Conservation (phyloP, 805 yeast genomes). For the Clavispora santaluciae region DNA sequence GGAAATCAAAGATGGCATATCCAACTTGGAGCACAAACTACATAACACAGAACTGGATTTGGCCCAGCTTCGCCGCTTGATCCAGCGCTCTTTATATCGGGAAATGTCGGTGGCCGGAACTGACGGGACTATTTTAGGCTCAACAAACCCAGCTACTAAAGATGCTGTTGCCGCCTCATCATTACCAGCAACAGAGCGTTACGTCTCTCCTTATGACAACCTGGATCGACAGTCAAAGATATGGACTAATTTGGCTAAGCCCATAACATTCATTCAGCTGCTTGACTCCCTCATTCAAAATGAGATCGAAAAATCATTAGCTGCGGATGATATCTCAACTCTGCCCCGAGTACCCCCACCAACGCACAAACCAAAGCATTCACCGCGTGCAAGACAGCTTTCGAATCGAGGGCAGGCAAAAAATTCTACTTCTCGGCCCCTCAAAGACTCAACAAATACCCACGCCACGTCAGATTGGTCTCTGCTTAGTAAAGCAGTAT, state of each 20-base stretch:
- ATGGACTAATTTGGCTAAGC: conserved; percentile 40
- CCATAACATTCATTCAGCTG: conserved; percentile 59
- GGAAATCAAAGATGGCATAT: conserved; percentile 55
- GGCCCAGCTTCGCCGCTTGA: conserved; percentile 42
- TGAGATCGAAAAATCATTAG: conserved; percentile 49
- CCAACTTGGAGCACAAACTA: conserved; percentile 37
- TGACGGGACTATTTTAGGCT: too few species aligned
- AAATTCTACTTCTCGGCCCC: background rate
- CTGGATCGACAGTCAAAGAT: conserved; percentile 8
- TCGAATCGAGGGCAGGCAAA: background rate
- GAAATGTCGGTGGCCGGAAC: conserved; percentile 25
- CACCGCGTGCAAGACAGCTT: background rate
- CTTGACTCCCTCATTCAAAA: conserved; percentile 62
- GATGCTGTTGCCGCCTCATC: background rate
- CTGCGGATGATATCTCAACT: background rate
- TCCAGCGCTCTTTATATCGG: conserved; percentile 42
- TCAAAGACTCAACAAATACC: background rate
- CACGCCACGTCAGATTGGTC: background rate
- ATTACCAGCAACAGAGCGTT: background rate
- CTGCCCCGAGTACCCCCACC: background rate
- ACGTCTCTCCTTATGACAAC: background rate
- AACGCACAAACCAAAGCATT: background rate
- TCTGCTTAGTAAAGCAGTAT: background rate
- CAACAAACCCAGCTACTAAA: background rate
- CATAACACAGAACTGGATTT: conserved; percentile 45